phyloP scores from a whole-genome alignment of 768 basidiomycete species.

The Boletus pseudopeckii region DNA sequence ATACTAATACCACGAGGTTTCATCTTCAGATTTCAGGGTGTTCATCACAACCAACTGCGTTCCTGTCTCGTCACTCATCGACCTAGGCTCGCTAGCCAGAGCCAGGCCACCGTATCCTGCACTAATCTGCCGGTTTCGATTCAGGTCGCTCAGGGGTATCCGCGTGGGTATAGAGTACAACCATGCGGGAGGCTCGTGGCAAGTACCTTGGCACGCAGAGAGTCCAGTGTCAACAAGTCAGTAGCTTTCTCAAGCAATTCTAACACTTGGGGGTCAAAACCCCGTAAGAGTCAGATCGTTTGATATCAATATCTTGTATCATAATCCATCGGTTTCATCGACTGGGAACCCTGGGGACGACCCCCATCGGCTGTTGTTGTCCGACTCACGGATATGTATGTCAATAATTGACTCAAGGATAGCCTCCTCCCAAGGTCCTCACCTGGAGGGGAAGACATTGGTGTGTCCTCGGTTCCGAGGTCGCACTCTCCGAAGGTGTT shows the following conservation, averaged over 20 bases:
- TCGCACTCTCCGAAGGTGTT: not conserved
- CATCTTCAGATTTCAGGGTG: slow-evolving; percentile 4
- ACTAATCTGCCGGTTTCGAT: not conserved
- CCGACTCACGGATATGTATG: slow-evolving; percentile 6
- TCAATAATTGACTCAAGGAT: not conserved
- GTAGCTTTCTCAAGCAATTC: not conserved
- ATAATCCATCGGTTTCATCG: slow-evolving; percentile 7
- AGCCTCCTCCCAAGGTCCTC: not conserved
- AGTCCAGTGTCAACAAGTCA: slow-evolving; percentile 10
- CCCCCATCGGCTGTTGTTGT: slow-evolving; percentile 10
- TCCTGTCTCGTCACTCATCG: slow-evolving; percentile 14
- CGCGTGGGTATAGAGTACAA: not conserved
- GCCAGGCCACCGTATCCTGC: slow-evolving; percentile 1
- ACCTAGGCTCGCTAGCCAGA: not conserved
- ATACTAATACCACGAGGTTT: no score
- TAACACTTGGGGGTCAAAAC: slow-evolving; percentile 10
- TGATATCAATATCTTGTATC: slow-evolving; percentile 2
- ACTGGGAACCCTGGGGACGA: slow-evolving; percentile 2
- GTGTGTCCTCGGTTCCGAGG: not conserved
- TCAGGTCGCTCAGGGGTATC: not conserved
- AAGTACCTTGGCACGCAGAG: not conserved
- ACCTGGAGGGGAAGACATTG: not conserved
- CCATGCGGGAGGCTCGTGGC: not conserved
- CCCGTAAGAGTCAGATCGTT: not conserved
- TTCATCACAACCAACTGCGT: slow-evolving; percentile 16